These are phyloP conservation scores for Clavulina sp. DNA, from an alignment of 768 basidiomycete genomes.

Conservation along the genomic window DNA sequence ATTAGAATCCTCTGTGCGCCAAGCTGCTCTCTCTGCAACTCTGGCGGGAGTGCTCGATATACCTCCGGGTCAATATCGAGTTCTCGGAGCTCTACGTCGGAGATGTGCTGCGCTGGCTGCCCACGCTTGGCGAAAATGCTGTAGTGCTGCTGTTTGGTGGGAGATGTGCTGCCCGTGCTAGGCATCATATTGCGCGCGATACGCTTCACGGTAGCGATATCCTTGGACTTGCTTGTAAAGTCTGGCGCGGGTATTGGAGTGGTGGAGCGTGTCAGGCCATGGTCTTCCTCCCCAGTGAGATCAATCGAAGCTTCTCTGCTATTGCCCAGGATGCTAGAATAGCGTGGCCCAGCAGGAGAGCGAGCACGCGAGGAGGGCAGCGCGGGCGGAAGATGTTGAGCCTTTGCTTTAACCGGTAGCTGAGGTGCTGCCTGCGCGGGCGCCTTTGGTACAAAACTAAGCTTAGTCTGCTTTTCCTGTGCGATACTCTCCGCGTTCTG, in stretches of 20 bases:
- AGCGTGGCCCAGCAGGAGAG: too few species aligned
- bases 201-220: too few species aligned
- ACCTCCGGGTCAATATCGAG: constrained; percentile 61
- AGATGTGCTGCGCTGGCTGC: constrained; percentile 23
- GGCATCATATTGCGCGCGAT: too few species aligned
- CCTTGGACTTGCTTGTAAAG: too few species aligned
- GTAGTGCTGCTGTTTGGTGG: constrained; percentile 22
- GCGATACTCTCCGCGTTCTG: constrained; percentile 31
- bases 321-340: too few species aligned
- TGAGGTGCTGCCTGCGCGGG: constrained; percentile 5
- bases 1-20: constrained; percentile 15
- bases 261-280: too few species aligned
- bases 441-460: constrained; percentile 34
- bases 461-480: constrained; percentile 28
- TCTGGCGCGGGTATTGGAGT: too few species aligned
- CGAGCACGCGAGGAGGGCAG: too few species aligned
- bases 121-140: constrained; percentile 24
- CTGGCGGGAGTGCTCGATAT: constrained; percentile 42
- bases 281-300: background rate
- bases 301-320: background rate
- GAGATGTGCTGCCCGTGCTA: constrained; percentile 22
- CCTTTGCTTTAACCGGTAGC: too few species aligned
- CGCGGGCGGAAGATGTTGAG: too few species aligned
- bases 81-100: constrained; percentile 38
- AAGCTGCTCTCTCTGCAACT: constrained; percentile 60